Base-by-base conservation (phyloP, 78 protist genomes). In the Dictyostelium capitatum region DNA sequence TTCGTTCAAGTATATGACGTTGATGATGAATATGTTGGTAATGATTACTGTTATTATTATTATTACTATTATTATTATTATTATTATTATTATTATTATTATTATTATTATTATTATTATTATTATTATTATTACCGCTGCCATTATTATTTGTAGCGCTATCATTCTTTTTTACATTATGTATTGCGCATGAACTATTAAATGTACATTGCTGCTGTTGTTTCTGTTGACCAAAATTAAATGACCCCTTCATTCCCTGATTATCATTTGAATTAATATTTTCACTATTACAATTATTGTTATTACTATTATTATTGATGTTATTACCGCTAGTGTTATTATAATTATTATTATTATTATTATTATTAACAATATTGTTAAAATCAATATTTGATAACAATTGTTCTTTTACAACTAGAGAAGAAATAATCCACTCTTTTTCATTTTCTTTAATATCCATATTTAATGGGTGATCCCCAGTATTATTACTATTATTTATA, bases 341-440 rank as follows among this genome's bases (percentile, higher is more conserved):
- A 65, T 65, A 9, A 3, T 30, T 30, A 65, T 65, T 65, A 8
- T 3, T 37, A 30, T 65, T 25, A 65, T 72, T 46, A 72, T 53
- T 43, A 72, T 46, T 72, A 43, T 72, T 20, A 46, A 43, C 15
- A 43, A 41, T 43, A 19, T 15, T 37, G 43, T 72, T 72, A 20
- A 20, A 41, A 37, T 72, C 43, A 1, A 25, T 72, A 72, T 8
- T 20, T 41, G 53, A 37, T 47, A 28, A 12, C 43, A 19, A 19
- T 43, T 72, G 46, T 65, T 65, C 73, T 30, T 65, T 65, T n/a
- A 65, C 73, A 25, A 28, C 53, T 2, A 10, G 17, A 9, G 48
- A 20, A 41, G 53, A 41, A 43, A 72, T 19, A 14, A 43, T 47
- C 79, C 79, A 72, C 43, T 72, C 79, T 9, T 72, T 72, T 69